Evolutionary conservation across 139 green algal genomes (phyloP).

Genomic region (Chlorella ohadii): DNA sequence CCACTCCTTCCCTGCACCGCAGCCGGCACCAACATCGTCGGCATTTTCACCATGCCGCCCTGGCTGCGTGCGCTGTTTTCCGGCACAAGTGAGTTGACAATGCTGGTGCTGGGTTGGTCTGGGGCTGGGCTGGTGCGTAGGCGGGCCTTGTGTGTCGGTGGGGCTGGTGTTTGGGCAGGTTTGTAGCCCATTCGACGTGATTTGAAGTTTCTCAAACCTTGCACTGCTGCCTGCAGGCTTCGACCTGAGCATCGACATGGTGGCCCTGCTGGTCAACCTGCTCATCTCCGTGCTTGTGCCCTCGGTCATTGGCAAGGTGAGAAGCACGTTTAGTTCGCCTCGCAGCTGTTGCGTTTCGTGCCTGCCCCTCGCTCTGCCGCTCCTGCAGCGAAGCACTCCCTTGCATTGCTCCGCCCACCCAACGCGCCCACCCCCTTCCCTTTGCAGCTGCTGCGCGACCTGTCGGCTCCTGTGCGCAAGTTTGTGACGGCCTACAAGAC

Average conservation of each 20-base stretch:
- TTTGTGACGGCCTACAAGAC: conserved; percentile 25
- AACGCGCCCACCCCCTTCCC: no score
- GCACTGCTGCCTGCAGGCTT: neutral
- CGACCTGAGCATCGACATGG: conserved; percentile 55
- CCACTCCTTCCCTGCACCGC: neutral
- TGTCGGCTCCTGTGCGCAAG: neutral
- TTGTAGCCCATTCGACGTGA: no score
- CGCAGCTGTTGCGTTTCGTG: no score
- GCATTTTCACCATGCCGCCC: conserved; percentile 76
- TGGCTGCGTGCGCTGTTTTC: conserved; percentile 67
- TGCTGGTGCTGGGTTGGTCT: neutral
- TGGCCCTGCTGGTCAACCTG: conserved; percentile 83
- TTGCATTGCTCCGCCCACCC: no score
- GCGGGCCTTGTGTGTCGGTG: no score
- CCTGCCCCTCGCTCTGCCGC: neutral
- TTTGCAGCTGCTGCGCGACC: neutral
- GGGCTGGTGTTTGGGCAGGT: no score
- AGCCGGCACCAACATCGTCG: conserved; percentile 78
- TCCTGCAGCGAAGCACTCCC: neutral
- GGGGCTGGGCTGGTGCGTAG: no score
- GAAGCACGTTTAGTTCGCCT: neutral
- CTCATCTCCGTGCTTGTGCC: conserved; percentile 69
- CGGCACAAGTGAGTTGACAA: neutral
- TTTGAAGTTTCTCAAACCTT: no score
- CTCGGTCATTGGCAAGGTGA: conserved; percentile 50